Evolutionary conservation across 1,139 yeast species (phyloP).

Genomic region (Yamadazyma songkhlaensis): DNA sequence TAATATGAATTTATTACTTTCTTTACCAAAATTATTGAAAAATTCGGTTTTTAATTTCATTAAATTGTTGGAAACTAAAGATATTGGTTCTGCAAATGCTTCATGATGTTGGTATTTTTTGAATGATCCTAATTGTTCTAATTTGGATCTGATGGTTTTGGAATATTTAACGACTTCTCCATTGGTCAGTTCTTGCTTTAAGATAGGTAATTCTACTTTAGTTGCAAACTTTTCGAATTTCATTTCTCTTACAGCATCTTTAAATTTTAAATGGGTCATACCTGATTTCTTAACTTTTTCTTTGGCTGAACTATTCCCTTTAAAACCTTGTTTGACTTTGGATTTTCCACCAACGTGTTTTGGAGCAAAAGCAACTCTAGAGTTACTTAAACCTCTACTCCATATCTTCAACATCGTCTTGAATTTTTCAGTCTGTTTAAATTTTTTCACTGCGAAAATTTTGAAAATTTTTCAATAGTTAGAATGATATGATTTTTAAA

Average conservation of each 20-base stretch:
- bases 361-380: constrained; percentile 12
- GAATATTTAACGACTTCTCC: constrained; percentile 24
- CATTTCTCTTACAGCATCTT: constrained; percentile 38
- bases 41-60: constrained; percentile 22
- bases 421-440: no score
- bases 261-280: constrained; percentile 42
- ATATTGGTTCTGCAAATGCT: constrained; percentile 53
- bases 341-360: constrained; percentile 21
- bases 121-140: constrained; percentile 51
- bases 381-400: constrained; percentile 16
- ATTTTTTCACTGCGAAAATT: constrained; percentile 2
- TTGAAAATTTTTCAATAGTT: constrained; percentile 3
- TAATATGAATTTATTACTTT: constrained; percentile 52
- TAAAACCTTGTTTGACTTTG: constrained; percentile 26
- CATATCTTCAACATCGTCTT: constrained; percentile 3
- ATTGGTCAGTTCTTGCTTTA: constrained; percentile 11
- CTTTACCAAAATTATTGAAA: constrained; percentile 21
- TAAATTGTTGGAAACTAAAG: constrained; percentile 45
- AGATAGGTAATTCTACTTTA: constrained; percentile 11
- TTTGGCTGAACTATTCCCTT: constrained; percentile 17
- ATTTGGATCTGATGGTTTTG: constrained; percentile 18
- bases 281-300: constrained; percentile 37
- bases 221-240: constrained; percentile 33
- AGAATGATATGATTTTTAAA: neutral
- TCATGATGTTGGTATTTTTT: constrained; percentile 66